Conservation (phyloP, 805 yeast species). For the Gaillardinia entomophila region DNA sequence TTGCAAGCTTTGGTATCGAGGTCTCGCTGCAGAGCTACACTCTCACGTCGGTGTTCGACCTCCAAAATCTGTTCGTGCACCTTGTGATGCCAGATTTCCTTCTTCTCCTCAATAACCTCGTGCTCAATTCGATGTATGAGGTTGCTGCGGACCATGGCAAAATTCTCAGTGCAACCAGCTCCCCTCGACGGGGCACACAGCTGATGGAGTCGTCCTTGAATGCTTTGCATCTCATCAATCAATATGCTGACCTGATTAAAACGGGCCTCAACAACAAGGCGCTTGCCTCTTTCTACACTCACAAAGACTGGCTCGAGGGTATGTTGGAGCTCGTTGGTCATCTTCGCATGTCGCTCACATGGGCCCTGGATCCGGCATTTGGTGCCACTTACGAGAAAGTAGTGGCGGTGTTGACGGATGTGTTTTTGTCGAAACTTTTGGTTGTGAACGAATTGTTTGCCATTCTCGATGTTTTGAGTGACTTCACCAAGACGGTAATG, state of each 20-base stretch:
- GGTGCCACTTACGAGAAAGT: slow-evolving; percentile 19
- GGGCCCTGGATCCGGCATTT: slow-evolving; percentile 17
- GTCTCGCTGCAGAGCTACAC: slow-evolving; percentile 3
- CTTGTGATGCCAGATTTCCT: slow-evolving; percentile 44
- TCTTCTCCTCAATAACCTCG: slow-evolving; percentile 26
- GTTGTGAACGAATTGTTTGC: slow-evolving; percentile 14
- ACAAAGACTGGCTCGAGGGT: slow-evolving; percentile 34
- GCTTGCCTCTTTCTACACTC: slow-evolving; percentile 17
- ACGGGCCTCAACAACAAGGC: slow-evolving; percentile 20
- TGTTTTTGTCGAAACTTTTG: slow-evolving; percentile 27
- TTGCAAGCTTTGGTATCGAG: slow-evolving; percentile 43
- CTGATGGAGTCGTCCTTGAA: slow-evolving; percentile 21
- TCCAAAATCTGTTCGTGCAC: slow-evolving; percentile 6
- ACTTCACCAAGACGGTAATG: slow-evolving; percentile 28
- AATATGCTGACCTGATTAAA: slow-evolving; percentile 24
- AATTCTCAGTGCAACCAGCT: slow-evolving; percentile 25
- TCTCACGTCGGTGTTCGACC: slow-evolving; percentile 1
- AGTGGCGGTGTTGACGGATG: slow-evolving; percentile 25
- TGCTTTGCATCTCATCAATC: slow-evolving; percentile 29
- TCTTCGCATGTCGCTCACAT: slow-evolving; percentile 18
- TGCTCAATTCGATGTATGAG: slow-evolving; percentile 24
- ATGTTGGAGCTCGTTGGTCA: slow-evolving; percentile 32
- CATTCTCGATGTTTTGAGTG: slow-evolving; percentile 21
- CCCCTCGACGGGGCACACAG: slow-evolving; percentile 17
- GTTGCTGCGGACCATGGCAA: slow-evolving; percentile 25